phyloP scores from a whole-genome alignment of 192 early-diverging fungal species.

The Podila minutissima region DNA sequence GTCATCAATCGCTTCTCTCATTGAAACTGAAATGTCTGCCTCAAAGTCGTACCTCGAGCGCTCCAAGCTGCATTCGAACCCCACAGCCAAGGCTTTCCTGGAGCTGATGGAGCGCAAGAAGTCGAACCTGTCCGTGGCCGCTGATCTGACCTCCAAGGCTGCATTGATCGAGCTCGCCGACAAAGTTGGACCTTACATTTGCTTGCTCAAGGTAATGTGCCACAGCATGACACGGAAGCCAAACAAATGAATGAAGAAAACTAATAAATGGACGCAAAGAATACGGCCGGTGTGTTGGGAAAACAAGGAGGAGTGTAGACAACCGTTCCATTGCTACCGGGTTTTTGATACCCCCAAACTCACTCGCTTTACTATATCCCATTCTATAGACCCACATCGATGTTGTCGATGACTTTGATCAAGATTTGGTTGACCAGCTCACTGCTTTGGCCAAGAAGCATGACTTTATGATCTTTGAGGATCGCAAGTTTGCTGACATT shows the following conservation, averaged over 20 bases:
- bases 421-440: slow-evolving; percentile 79
- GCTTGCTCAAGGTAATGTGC: slow-evolving; percentile 83
- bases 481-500: slow-evolving; percentile 99
- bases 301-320: too few relatives aligned
- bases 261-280: neutral
- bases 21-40: slow-evolving; percentile 19
- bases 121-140: slow-evolving; percentile 90
- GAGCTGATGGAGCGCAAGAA: slow-evolving; percentile 89
- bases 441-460: slow-evolving; percentile 82
- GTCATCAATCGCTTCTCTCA: neutral
- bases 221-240: too few relatives aligned
- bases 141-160: slow-evolving; percentile 88
- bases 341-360: neutral
- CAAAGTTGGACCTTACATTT: slow-evolving; percentile 93
- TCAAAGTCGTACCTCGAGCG: slow-evolving; percentile 74
- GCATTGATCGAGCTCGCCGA: slow-evolving; percentile 91
- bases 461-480: slow-evolving; percentile 98
- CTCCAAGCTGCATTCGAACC: slow-evolving; percentile 73
- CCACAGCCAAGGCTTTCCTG: slow-evolving; percentile 79
- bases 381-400: slow-evolving; percentile 90
- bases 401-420: slow-evolving; percentile 93
- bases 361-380: neutral
- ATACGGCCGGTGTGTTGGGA: neutral
- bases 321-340: too few relatives aligned
- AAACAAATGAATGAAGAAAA: neutral